Evolutionary conservation across 164 flowering plant species (phyloP).

Genomic region (Santalum album): DNA sequence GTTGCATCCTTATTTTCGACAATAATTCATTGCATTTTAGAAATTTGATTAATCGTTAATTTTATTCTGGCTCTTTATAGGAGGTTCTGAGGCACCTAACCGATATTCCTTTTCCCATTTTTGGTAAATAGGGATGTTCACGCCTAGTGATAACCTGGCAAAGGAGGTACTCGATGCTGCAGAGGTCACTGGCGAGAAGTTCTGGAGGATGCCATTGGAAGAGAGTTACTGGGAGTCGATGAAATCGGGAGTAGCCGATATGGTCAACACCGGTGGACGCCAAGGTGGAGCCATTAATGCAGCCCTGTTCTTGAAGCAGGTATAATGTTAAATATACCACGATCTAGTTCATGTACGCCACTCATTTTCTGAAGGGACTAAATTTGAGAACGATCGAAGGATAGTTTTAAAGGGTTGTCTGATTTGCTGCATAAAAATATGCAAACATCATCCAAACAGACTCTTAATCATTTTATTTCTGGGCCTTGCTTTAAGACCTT

Average conservation of each 20-base stretch:
- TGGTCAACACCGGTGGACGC: slow-evolving; percentile 90
- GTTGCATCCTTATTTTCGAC: no score
- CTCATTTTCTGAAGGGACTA: no score
- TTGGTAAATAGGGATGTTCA: slow-evolving; percentile 55
- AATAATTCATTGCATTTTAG: neutral
- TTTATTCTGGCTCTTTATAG: neutral
- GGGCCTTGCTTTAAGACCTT: no score
- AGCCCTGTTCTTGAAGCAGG: slow-evolving; percentile 93
- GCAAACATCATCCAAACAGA: no score
- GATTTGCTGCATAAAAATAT: no score
- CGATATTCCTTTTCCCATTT: neutral
- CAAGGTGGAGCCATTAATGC: slow-evolving; percentile 90
- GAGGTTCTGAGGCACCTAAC: neutral
- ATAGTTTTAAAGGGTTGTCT: no score
- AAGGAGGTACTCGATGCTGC: slow-evolving; percentile 72
- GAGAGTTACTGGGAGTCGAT: slow-evolving; percentile 96
- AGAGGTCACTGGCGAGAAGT: slow-evolving; percentile 71
- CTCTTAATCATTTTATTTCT: no score
- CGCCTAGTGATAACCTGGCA: slow-evolving; percentile 86
- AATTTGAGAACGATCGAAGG: no score
- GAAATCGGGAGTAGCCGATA: slow-evolving; percentile 97
- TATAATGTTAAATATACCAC: no score
- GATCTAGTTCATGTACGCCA: no score
- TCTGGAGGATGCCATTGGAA: slow-evolving; percentile 95
- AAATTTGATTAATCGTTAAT: neutral